Evolutionary conservation across 768 basidiomycete species (phyloP).

Genomic region (Auricularia heimuer): DNA sequence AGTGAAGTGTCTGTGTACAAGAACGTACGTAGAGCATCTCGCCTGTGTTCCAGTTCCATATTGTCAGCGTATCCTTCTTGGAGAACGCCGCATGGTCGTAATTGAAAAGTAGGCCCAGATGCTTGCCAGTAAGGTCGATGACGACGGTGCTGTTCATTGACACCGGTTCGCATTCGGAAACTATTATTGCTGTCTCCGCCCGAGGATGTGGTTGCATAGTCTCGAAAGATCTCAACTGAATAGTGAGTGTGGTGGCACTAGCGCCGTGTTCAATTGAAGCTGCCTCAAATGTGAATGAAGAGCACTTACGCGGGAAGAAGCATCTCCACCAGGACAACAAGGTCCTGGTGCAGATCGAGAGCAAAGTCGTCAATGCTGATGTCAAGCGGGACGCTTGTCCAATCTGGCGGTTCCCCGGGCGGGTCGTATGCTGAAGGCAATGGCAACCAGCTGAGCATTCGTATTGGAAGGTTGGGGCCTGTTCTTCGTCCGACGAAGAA

Average conservation of each 20-base stretch:
- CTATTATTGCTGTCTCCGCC: not conserved
- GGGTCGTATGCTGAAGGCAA: not conserved
- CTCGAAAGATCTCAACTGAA: not conserved
- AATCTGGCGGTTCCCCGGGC: not conserved
- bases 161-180: not conserved
- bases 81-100: not conserved
- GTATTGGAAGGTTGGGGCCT: not conserved
- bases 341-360: not conserved
- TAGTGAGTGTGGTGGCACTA: no score
- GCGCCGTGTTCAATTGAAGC: no score
- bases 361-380: slow-evolving; percentile 1
- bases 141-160: not conserved
- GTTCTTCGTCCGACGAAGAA: slow-evolving; percentile 1
- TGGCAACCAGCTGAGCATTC: not conserved
- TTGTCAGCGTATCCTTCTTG: not conserved
- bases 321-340: not conserved
- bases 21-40: not conserved
- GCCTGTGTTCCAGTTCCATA: not conserved
- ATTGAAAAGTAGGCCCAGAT: not conserved
- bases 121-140: not conserved
- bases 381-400: not conserved
- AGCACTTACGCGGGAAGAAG: not conserved
- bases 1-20: not conserved
- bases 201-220: not conserved
- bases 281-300: no score